phyloP scores from a whole-genome alignment of 2,329 filamentous ascomycete species.

The Hymenoscyphus infarciens region DNA sequence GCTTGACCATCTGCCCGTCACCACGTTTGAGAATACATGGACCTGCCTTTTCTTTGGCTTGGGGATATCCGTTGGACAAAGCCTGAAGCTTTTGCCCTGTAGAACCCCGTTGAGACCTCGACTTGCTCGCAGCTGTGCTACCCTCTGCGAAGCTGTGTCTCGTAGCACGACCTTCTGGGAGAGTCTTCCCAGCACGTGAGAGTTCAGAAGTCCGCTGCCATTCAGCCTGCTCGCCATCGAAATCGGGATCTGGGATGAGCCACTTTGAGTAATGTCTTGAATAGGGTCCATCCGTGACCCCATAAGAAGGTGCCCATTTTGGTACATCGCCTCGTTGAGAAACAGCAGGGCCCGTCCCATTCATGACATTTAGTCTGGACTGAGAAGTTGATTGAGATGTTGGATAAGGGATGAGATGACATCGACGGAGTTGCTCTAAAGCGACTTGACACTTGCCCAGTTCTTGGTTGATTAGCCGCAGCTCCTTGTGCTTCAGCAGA shows the following conservation, averaged over 20 bases:
- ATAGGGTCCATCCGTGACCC: constrained; percentile 88
- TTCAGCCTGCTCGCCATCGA: constrained; percentile 65
- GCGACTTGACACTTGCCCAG: constrained; percentile 92
- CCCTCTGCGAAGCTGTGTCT: constrained; percentile 68
- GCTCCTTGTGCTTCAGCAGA: constrained; percentile 87
- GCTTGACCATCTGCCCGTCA: constrained; percentile 81
- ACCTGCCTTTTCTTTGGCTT: constrained; percentile 75
- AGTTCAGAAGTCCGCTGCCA: constrained; percentile 25
- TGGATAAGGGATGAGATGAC: constrained; percentile 87
- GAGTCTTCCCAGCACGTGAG: constrained; percentile 39
- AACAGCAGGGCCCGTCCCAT: constrained; percentile 70
- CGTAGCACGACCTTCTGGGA: constrained; percentile 70
- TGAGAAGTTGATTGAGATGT: constrained; percentile 63
- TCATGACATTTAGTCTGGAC: constrained; percentile 67
- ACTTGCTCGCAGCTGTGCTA: constrained; percentile 42
- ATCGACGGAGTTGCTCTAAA: constrained; percentile 88
- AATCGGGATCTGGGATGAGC: constrained; percentile 84
- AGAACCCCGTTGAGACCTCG: constrained; percentile 55
- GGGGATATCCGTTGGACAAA: constrained; percentile 66
- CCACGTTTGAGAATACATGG: constrained; percentile 82
- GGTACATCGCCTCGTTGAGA: constrained; percentile 63
- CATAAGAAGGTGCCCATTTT: constrained; percentile 80
- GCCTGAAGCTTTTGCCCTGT: constrained; percentile 63
- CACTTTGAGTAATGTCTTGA: constrained; percentile 92
- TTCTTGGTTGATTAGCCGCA: constrained; percentile 92